These are phyloP conservation scores for Quercus engelmannii DNA, from an alignment of 306 rosid genomes.

Conservation along the genomic window DNA sequence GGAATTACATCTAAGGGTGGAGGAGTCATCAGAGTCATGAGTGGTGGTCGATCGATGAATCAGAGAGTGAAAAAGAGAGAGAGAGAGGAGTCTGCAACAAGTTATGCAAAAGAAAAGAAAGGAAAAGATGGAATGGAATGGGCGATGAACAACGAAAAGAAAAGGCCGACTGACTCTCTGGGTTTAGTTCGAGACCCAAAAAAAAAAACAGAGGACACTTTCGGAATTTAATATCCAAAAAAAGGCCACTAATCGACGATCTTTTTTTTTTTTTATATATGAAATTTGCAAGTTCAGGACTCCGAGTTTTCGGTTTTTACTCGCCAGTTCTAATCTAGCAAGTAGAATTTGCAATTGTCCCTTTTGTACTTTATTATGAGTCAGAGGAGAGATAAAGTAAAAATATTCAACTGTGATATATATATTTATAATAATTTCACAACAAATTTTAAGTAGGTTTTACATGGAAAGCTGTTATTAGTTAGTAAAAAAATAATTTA, in stretches of 20 bases:
- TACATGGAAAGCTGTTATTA: accelerated
- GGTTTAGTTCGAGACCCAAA: not conserved
- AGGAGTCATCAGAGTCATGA: slow-evolving; percentile 49
- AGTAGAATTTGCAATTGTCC: too few relatives aligned
- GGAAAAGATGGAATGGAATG: too few relatives aligned
- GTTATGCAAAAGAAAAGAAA: too few relatives aligned
- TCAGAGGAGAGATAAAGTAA: too few relatives aligned
- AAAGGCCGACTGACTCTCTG: not conserved
- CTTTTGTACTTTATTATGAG: too few relatives aligned
- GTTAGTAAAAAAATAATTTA: too few relatives aligned
- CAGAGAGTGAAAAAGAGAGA: not conserved
- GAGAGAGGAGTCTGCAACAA: not conserved
- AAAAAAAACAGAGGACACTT: not conserved
- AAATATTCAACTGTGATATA: too few relatives aligned
- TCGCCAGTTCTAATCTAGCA: too few relatives aligned
- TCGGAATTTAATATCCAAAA: not conserved
- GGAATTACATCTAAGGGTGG: slow-evolving; percentile 47
- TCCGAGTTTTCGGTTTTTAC: too few relatives aligned
- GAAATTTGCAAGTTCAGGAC: too few relatives aligned
- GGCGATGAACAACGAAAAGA: not conserved
- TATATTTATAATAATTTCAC: too few relatives aligned
- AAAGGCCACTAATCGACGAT: not conserved
- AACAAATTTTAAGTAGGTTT: accelerated
- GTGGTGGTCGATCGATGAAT: slow-evolving; percentile 28
- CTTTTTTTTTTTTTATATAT: too few relatives aligned